Base-by-base conservation (phyloP, 768 basidiomycete species). In the Auriculariales sp. region DNA sequence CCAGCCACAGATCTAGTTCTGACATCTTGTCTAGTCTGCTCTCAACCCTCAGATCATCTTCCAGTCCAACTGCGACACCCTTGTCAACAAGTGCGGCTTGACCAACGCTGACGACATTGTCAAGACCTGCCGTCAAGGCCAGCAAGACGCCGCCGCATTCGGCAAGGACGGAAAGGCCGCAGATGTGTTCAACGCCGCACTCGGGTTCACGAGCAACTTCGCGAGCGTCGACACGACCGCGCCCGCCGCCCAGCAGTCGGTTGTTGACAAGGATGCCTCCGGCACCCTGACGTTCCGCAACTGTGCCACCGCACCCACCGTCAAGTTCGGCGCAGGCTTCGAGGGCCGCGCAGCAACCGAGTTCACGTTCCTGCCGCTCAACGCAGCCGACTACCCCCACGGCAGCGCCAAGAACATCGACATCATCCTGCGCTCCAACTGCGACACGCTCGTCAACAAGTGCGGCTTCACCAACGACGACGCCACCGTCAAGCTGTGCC, bases 341-440 rank as follows among this genome's bases (percentile, higher is more conserved):
- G 48, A 54, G 27, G 53, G 53, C 45, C 53, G 52, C 30, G 69
- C 59, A 55, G 77, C 77, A 58, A 54, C 42, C 24, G 49, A 49
- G 44, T 32, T 44, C 14, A 27, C 53, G 33, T 55, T 54, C 33
- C 22, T 30, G 29, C 33, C 48, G 30, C 49, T 30, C 14, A 48
- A 50, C 39, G 33, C 29, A 30, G 14, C 19, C 14, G n/a, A n/a
- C n/a, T n/a, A n/a, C n/a, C n/a, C n/a, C n/a, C n/a, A n/a, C n/a
- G n/a, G 46, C 30, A 22, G 19, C 14, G 78, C 77, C n/a, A 70
- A 77, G 55, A 71, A 71, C 58, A 74, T 77, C 55, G 67, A 64
- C 54, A 77, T 79, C 59, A 79, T 80, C 64, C 70, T 75, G 12
- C 68, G 72, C 65, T 59, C 71, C 61, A 75, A 79, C 35, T 81